Evolutionary conservation across 257 asterid genomes (phyloP).

Genomic region (Solanum chmielewskii): DNA sequence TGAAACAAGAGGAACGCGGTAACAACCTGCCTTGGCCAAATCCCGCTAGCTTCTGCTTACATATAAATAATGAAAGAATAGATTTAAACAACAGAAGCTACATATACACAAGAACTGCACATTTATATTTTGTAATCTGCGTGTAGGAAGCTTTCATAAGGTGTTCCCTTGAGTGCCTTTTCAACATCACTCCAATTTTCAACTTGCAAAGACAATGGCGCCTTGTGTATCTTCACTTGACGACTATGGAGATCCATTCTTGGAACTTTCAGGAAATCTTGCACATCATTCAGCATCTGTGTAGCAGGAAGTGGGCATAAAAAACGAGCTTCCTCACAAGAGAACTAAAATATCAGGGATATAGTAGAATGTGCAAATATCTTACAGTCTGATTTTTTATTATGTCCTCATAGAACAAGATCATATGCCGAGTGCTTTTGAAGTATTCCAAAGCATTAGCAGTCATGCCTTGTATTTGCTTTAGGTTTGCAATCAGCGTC

Average conservation of each 20-base stretch:
- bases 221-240: conserved; percentile 87
- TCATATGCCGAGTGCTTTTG: conserved; percentile 66
- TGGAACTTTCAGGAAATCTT: conserved; percentile 74
- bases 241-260: conserved; percentile 49
- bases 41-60: conserved; percentile 29
- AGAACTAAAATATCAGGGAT: background rate
- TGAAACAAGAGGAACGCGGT: background rate
- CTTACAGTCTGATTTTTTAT: conserved; percentile 70
- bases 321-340: background rate
- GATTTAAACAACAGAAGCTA: conserved; percentile 15
- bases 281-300: conserved; percentile 77
- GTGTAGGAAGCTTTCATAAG: conserved; percentile 41
- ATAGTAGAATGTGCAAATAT: background rate
- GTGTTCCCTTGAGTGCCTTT: conserved; percentile 64
- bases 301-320: background rate
- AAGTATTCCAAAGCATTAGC: conserved; percentile 54
- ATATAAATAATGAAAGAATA: conserved; percentile 49
- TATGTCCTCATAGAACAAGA: conserved; percentile 81
- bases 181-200: conserved; percentile 76
- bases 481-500: conserved; percentile 47
- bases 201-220: conserved; percentile 62
- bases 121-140: conserved; percentile 56
- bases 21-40: conserved; percentile 21
- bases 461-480: conserved; percentile 61
- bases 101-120: conserved; percentile 16